These are phyloP conservation scores for Talaromyces sp. DNA, from an alignment of 2,329 filamentous ascomycete genomes.

Conservation along the genomic window DNA sequence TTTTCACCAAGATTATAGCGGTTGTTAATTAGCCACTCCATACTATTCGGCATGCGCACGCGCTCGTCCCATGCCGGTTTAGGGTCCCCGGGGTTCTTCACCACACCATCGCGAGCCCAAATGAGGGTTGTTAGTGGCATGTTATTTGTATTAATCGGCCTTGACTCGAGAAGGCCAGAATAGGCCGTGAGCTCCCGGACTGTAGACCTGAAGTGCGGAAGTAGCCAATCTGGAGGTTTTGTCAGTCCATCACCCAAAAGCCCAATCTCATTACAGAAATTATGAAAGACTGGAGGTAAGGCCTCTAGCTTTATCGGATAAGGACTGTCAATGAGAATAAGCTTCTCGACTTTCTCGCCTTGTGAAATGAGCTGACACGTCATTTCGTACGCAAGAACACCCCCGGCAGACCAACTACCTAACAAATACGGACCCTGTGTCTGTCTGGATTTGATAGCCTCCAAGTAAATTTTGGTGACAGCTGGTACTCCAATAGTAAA, in stretches of 20 bases:
- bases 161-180: not conserved
- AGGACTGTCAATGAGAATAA: conserved; percentile 62
- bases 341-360: conserved; percentile 52
- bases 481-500: conserved; percentile 28
- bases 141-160: not conserved
- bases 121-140: not conserved
- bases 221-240: conserved; percentile 19
- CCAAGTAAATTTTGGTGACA: conserved; percentile 31
- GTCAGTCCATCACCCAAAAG: not conserved
- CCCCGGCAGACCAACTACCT: conserved; percentile 69
- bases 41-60: not conserved
- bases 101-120: not conserved
- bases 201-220: conserved; percentile 46
- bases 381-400: conserved; percentile 64
- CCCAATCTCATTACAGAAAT: conserved; percentile 31
- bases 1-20: not conserved
- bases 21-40: conserved; percentile 1
- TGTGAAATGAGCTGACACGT: conserved; percentile 52
- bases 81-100: not conserved
- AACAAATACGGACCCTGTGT: conserved; percentile 55
- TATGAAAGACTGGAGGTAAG: conserved; percentile 51
- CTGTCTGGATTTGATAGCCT: conserved; percentile 41
- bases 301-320: conserved; percentile 63
- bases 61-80: not conserved
- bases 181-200: conserved; percentile 13